A percentile compares a stretch with the other conserved stretches of the same genome.
phyloP scores from a whole-genome alignment of 345 rosid species.

The Dovyalis caffra region DNA sequence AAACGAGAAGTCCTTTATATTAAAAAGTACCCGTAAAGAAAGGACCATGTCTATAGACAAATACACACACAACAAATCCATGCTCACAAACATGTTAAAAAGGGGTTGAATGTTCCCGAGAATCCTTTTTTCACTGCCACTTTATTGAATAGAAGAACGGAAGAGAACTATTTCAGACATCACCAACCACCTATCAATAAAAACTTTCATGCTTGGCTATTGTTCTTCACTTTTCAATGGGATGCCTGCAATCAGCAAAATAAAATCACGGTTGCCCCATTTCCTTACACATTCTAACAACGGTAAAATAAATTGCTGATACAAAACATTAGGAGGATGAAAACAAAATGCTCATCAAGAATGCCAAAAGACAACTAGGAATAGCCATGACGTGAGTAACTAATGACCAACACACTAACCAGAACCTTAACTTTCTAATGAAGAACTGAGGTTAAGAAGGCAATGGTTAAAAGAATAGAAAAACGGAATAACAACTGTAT shows the following conservation, averaged over 20 bases:
- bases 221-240: neutral
- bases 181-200: neutral
- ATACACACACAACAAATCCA: conserved; percentile 1
- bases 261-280: neutral
- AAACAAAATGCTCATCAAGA: neutral
- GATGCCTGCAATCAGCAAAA: conserved; percentile 14
- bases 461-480: neutral
- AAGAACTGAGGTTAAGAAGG: neutral
- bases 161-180: neutral
- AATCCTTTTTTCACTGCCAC: conserved; percentile 2
- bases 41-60: neutral
- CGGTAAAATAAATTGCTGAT: neutral
- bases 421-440: neutral
- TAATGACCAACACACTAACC: neutral
- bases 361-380: neutral
- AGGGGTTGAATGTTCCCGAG: neutral
- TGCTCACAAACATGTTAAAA: conserved; percentile 1
- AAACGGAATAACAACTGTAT: neutral
- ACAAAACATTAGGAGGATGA: neutral
- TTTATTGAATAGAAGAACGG: conserved; percentile 19
- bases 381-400: neutral
- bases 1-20: neutral
- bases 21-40: too few relatives aligned
- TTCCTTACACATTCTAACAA: neutral
- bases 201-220: conserved; percentile 7